phyloP scores from a whole-genome alignment of 2,329 filamentous ascomycete genomes.

The Leptodontidium sp. region DNA sequence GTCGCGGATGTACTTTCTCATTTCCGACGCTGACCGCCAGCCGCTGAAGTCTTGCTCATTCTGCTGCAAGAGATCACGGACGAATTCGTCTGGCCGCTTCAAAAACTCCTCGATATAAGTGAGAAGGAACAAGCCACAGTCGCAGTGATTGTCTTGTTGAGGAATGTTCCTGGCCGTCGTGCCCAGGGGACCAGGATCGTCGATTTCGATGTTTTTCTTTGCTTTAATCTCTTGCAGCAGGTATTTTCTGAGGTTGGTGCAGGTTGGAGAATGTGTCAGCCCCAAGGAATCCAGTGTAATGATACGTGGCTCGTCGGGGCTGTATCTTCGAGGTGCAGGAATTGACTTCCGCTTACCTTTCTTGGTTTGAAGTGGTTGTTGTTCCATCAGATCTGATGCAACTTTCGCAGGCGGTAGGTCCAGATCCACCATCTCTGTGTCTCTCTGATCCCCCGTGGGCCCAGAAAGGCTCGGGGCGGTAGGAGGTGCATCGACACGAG shows the following conservation, averaged over 20 bases:
- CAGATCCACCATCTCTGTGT: background rate
- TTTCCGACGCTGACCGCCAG: conserved; percentile 58
- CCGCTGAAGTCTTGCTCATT: conserved; percentile 30
- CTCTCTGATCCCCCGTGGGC: background rate
- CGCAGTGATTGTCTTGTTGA: conserved; percentile 81
- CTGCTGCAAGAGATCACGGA: conserved; percentile 69
- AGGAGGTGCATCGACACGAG: background rate
- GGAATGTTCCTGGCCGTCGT: conserved; percentile 81
- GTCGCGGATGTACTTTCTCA: conserved; percentile 72
- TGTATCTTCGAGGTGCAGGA: conserved; percentile 51
- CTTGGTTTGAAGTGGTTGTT: conserved; percentile 41
- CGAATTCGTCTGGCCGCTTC: conserved; percentile 74
- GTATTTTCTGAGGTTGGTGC: conserved; percentile 77
- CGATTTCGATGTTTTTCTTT: conserved; percentile 56
- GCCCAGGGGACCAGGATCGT: conserved; percentile 49
- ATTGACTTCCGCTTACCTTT: conserved; percentile 41
- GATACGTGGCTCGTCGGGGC: conserved; percentile 70
- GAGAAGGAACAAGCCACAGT: conserved; percentile 89
- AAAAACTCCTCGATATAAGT: conserved; percentile 87
- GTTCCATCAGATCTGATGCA: conserved; percentile 24
- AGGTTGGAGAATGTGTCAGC: conserved; percentile 67
- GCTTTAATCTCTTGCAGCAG: conserved; percentile 74
- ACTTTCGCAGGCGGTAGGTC: conserved; percentile 19
- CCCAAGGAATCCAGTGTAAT: conserved; percentile 89
- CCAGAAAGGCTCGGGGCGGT: background rate